Evolutionary conservation across 148 eudicot genomes (phyloP), one percentile per base, ranked within the genome.

Genomic region (Bassia scoparia): DNA sequence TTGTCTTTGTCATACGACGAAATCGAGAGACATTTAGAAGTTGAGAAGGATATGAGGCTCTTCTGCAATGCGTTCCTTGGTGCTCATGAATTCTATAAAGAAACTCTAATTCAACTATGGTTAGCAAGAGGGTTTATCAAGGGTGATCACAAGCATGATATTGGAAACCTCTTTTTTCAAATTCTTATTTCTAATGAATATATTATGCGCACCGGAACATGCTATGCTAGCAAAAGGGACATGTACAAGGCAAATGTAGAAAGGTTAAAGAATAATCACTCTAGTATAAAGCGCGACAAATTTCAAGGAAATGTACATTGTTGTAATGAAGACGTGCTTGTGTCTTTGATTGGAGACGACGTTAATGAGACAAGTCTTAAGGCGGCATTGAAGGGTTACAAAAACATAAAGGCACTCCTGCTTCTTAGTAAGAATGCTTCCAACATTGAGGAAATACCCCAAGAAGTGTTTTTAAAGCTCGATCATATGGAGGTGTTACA

Each of bases 31-130:
- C 49, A 67, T 35, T n/a, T 41, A 33, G 31, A 44, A 30, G 58
- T 17, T 46, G 58, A 52, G 30, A 23, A 69, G 17, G 27, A 17
- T 5, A 20, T 69, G 73, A 13, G 43, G 17, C 23, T 10, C 46
- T 69, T 69, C 17, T 69, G 73, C 48, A 53, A 55, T 41, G 56
- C 33, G 17, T 53, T 52, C 30, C 2, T 44, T 12, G 61, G 33
- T 33, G 30, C 34, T 15, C 23, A 44, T 18, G 62, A 69, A 54
- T 33, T 69, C 26, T 41, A 69, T 44, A 69, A 69, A 69, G 61
- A 69, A 23, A 69, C 43, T 33, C 46, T 69, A 10, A 7, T 69
- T 34, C 73, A 69, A 27, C n/a, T 69, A 53, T 54, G 61, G 61
- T 33, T 9, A 53, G 73, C 73, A 14, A 54, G 17, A 11, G 46